Base-by-base conservation (phyloP, 169 alveolate genomes). In the Plasmodium billcollinsi region DNA sequence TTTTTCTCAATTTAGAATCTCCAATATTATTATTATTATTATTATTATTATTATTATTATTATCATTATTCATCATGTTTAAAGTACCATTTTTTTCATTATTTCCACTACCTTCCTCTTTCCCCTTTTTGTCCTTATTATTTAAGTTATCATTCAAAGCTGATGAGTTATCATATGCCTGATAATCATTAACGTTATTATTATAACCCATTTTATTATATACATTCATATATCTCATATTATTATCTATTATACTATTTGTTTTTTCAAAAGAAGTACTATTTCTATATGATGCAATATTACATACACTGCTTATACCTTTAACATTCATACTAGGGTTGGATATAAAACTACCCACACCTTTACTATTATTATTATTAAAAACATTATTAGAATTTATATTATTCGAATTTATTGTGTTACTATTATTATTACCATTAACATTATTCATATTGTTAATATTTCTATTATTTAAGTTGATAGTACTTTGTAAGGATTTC, bases 201-300 rank as follows among this genome's bases (percentile, higher is more conserved):
- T 29, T 62, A 58, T 63, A 76, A 2, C 54, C 66, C 65, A 80
- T 33, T 58, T 70, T 80, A 24, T 69, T 80, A 49, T 80, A 80
- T 62, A 80, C 47, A 70, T 72, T 59, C 66, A 21, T 62, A 39
- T 56, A 80, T 50, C 90, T 29, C 66, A 70, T 80, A 63, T 11
- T 66, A 47, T 76, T 76, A 65, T 76, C 76, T 24, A 21, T 24
- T 9, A 50, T 14, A 7, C 20, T 65, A 66, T 78, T 78, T 8
- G 7, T 11, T 50, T 78, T 67, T n/a, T 78, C 89, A 47, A 78
- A 21, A 5, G 72, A 52, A 15, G n/a, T 66, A 24, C 15, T 59
- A 21, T 24, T 2, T 11, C 75, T 54, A 33, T 78, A 71, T 18
- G 69, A 15, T 43, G 78, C 54, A 29, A 52, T 54, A 52, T 26